Evolutionary conservation across 306 rosid genomes (phyloP).

Genomic region (Sicyos edulis): DNA sequence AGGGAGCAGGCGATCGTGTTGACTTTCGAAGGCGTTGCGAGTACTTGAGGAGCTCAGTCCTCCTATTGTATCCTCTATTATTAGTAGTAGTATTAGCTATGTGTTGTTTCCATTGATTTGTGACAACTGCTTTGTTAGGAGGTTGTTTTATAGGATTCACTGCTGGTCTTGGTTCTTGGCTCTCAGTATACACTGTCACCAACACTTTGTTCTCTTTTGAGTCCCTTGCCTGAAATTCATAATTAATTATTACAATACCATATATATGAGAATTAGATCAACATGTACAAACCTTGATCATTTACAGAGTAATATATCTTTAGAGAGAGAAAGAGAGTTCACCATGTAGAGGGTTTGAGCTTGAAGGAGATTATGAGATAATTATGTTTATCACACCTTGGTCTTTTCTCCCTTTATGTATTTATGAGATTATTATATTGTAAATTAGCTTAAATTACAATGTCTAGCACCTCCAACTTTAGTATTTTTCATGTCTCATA

Average conservation of each 20-base stretch:
- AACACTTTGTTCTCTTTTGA: constrained; percentile 43
- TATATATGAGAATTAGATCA: constrained; percentile 12
- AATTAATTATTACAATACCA: not conserved
- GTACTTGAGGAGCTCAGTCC: constrained; percentile 60
- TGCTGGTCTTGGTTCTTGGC: constrained; percentile 30
- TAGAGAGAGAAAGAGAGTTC: constrained; percentile 17
- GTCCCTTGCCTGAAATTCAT: constrained; percentile 34
- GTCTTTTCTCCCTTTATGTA: too few species aligned
- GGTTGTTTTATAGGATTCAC: constrained; percentile 25
- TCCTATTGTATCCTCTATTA: constrained; percentile 44
- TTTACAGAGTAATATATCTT: not conserved
- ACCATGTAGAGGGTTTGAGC: constrained; percentile 34
- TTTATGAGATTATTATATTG: too few species aligned
- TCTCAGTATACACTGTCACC: constrained; percentile 51
- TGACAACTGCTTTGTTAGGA: not conserved
- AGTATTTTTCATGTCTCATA: too few species aligned
- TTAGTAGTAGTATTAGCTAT: constrained; percentile 1
- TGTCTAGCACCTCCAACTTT: too few species aligned
- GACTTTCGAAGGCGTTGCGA: constrained; percentile 51
- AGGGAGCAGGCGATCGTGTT: constrained; percentile 28
- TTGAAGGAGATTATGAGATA: not conserved
- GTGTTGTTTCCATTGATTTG: constrained; percentile 15
- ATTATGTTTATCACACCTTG: not conserved
- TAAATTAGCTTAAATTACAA: too few species aligned
- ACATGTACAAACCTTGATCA: not conserved